A percentile compares a stretch with the other conserved stretches of the same genome.
These are phyloP conservation scores for Gentiana dahurica DNA, from an alignment of 257 asterid species.

Conservation along the genomic window DNA sequence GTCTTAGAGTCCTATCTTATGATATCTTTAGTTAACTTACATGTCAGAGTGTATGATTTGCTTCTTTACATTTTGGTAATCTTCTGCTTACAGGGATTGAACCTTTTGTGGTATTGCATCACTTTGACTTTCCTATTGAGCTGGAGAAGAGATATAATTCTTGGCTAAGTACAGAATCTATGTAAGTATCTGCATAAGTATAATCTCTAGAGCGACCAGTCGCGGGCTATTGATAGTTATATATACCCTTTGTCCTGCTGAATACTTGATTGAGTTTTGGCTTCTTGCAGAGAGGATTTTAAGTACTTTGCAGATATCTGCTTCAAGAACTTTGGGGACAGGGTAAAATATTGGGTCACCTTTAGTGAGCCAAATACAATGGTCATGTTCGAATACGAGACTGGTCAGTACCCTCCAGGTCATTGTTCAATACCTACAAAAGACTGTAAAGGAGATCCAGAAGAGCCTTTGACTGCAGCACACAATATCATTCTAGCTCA, in stretches of 20 bases:
- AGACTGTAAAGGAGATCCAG: conserved; percentile 41
- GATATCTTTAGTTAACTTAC: too few species aligned
- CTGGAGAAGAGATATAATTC: conserved; percentile 6
- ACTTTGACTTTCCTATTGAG: conserved; percentile 15
- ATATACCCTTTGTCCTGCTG: neutral
- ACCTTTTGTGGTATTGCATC: conserved; percentile 8
- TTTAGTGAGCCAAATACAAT: conserved; percentile 47
- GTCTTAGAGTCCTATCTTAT: too few species aligned
- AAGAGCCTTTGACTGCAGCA: conserved; percentile 47
- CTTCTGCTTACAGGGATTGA: conserved; percentile 6
- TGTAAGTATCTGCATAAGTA: conserved; percentile 17
- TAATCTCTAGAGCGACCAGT: neutral
- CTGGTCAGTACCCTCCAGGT: conserved; percentile 35
- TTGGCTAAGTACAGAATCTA: conserved; percentile 13
- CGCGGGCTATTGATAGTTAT: neutral
- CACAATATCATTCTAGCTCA: conserved; percentile 25
- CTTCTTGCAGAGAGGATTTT: conserved; percentile 44
- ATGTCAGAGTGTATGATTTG: too few species aligned
- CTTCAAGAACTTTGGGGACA: conserved; percentile 40
- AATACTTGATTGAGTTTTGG: too few species aligned
- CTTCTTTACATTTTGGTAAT: neutral
- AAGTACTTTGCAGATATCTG: conserved; percentile 40
- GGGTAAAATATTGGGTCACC: conserved; percentile 51
- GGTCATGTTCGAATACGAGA: conserved; percentile 28
- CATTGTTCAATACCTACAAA: conserved; percentile 35